A percentile compares a stretch with the other conserved stretches of the same genome.
Evolutionary conservation across 176 grass and related monocot species (phyloP).

Genomic region (Eleusine coracana): DNA sequence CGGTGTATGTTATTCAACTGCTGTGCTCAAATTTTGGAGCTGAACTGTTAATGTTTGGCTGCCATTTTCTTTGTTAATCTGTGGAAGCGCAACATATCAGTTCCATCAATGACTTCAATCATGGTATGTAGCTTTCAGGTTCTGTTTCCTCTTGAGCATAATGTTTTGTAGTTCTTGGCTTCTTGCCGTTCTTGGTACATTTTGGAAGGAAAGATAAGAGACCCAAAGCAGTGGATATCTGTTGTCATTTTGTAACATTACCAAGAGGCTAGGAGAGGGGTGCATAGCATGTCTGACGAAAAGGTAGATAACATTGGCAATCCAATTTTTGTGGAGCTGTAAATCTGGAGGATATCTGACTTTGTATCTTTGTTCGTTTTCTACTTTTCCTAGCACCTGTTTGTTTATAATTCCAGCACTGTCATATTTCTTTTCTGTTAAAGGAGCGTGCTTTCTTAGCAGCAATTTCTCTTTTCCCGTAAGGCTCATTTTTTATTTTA

Average conservation of each 20-base stretch:
- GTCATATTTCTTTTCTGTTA: neutral
- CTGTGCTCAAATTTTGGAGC: slow-evolving; percentile 58
- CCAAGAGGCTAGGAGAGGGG: slow-evolving; percentile 34
- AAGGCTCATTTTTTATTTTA: no score
- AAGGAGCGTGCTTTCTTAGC: neutral
- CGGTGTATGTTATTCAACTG: slow-evolving; percentile 61
- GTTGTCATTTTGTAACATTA: slow-evolving; percentile 55
- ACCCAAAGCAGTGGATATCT: slow-evolving; percentile 16
- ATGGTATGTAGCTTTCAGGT: slow-evolving; percentile 53
- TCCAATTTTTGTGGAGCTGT: slow-evolving; percentile 6
- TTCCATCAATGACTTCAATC: slow-evolving; percentile 40
- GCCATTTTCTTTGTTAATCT: slow-evolving; percentile 56
- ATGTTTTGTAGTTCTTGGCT: slow-evolving; percentile 42
- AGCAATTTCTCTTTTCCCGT: neutral
- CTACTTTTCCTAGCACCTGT: neutral
- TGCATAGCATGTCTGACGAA: slow-evolving; percentile 46
- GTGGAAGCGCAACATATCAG: slow-evolving; percentile 47
- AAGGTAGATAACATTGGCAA: slow-evolving; percentile 34
- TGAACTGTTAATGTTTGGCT: slow-evolving; percentile 59
- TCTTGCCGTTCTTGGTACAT: slow-evolving; percentile 33
- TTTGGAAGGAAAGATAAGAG: slow-evolving; percentile 39
- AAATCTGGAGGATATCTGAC: slow-evolving; percentile 15
- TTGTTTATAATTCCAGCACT: neutral
- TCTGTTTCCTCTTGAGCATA: slow-evolving; percentile 42
- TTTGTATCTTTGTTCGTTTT: neutral